phyloP scores from a whole-genome alignment of 1,284 basidiomycete species.

The Trametes hirsuta region DNA sequence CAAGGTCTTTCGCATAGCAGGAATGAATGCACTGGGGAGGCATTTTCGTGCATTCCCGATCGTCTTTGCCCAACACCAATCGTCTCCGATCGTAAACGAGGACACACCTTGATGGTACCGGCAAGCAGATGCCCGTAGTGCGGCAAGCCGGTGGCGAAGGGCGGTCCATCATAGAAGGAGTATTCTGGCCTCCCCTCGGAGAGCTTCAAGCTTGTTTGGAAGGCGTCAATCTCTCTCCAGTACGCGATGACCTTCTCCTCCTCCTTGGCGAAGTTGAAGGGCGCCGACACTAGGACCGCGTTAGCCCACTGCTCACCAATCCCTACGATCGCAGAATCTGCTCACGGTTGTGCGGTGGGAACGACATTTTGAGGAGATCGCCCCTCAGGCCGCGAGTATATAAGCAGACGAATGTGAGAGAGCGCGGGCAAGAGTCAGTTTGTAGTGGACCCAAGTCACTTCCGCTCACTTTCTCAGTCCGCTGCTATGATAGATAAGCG shows the following conservation, averaged over 20 bases:
- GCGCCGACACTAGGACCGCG: conserved; percentile 57
- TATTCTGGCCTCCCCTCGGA: conserved; percentile 89
- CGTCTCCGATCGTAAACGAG: neutral
- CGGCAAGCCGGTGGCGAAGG: conserved; percentile 96
- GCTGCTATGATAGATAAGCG: conserved; percentile 19
- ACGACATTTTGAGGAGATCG: conserved; percentile 52
- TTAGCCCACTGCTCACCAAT: neutral
- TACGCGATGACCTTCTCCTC: conserved; percentile 92
- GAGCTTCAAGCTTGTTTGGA: conserved; percentile 91
- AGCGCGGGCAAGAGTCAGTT: conserved; percentile 18
- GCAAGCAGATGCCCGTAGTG: conserved; percentile 94
- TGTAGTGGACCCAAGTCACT: conserved; percentile 5
- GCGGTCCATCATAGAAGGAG: conserved; percentile 98
- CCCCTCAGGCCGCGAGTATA: neutral
- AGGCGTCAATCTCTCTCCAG: conserved; percentile 98
- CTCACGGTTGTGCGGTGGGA: conserved; percentile 74
- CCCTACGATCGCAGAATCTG: neutral
- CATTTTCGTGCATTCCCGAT: neutral
- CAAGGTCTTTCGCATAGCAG: too few species aligned
- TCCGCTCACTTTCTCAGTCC: conserved; percentile 1
- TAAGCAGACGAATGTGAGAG: neutral
- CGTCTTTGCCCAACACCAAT: neutral
- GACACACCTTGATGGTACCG: conserved; percentile 91
- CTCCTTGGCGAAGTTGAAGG: conserved; percentile 90
- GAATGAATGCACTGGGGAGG: too few species aligned